A percentile compares a stretch with the other conserved stretches of the same genome.
phyloP scores from a whole-genome alignment of 2,329 filamentous ascomycete genomes.

The Chaetomiaceae sp. region DNA sequence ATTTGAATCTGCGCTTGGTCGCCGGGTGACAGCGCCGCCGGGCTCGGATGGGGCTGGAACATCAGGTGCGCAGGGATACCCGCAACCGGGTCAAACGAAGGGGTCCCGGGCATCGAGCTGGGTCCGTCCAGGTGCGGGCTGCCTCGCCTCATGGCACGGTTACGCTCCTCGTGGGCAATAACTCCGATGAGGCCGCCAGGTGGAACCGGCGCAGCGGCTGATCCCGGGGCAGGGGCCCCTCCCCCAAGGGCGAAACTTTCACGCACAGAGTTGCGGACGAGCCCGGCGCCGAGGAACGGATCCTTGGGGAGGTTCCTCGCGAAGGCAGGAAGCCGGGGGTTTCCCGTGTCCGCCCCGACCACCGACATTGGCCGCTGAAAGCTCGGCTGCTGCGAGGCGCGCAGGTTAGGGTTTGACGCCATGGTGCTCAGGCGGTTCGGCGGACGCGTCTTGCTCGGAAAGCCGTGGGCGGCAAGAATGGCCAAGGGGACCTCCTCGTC shows the following conservation, averaged over 20 bases:
- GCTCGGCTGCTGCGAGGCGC: conserved; percentile 44
- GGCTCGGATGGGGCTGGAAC: conserved; percentile 33
- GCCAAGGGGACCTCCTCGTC: conserved; percentile 85
- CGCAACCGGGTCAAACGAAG: conserved; percentile 42
- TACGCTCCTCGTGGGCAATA: conserved; percentile 78
- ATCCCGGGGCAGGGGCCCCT: conserved; percentile 38
- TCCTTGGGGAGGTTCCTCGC: conserved; percentile 76
- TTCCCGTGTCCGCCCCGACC: conserved; percentile 45
- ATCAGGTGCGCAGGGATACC: conserved; percentile 47
- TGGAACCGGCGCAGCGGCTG: conserved; percentile 40
- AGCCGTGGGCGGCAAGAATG: conserved; percentile 82
- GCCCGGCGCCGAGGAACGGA: conserved; percentile 73
- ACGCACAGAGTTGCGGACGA: conserved; percentile 65
- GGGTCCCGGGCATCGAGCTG: conserved; percentile 32
- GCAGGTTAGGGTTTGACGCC: conserved; percentile 66
- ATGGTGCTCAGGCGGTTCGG: conserved; percentile 60
- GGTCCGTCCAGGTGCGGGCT: conserved; percentile 61
- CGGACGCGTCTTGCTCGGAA: conserved; percentile 70
- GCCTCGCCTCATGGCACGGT: conserved; percentile 68
- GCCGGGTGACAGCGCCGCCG: conserved; percentile 46
- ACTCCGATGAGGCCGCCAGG: conserved; percentile 81
- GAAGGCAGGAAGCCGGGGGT: conserved; percentile 66
- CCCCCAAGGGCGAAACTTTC: conserved; percentile 69
- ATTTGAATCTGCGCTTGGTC: conserved; percentile 75
- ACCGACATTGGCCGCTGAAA: conserved; percentile 50